These are phyloP conservation scores for Monosporozyma unispora DNA, from an alignment of 805 yeast species.

Conservation along the genomic window DNA sequence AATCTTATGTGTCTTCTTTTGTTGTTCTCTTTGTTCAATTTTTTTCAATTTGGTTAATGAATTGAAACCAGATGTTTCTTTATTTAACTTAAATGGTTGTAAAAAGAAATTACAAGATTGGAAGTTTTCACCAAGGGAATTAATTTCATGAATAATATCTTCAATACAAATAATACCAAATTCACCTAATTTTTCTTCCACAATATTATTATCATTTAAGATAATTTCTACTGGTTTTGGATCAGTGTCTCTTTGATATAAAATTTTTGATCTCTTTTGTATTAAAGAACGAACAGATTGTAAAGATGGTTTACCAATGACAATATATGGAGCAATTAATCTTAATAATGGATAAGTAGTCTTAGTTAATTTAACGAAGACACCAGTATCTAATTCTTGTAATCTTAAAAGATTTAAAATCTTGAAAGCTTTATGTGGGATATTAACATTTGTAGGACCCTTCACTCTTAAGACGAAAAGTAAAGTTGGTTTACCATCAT, in stretches of 20 bases:
- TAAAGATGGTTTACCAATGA: constrained; percentile 67
- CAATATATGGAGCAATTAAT: constrained; percentile 62
- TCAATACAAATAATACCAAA: constrained; percentile 70
- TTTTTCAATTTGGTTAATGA: constrained; percentile 62
- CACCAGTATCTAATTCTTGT: constrained; percentile 53
- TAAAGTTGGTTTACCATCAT: constrained; percentile 40
- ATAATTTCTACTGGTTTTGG: constrained; percentile 34
- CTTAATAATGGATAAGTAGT: constrained; percentile 55
- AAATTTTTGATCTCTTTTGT: constrained; percentile 66
- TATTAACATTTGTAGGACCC: constrained; percentile 54
- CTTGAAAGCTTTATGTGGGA: constrained; percentile 56
- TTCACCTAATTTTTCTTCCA: constrained; percentile 65
- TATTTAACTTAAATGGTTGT: constrained; percentile 58
- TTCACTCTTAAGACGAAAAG: constrained; percentile 59
- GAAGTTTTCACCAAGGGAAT: constrained; percentile 54
- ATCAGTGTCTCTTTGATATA: constrained; percentile 26
- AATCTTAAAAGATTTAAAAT: constrained; percentile 56
- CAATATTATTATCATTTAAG: constrained; percentile 63
- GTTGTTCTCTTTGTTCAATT: constrained; percentile 45
- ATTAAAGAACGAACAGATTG: constrained; percentile 61
- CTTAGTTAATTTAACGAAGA: constrained; percentile 55
- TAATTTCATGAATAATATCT: constrained; percentile 67
- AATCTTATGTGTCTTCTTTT: constrained; percentile 35
- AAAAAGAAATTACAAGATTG: constrained; percentile 52
- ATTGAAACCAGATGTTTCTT: constrained; percentile 67